Evolutionary conservation across 169 alveolate genomes (phyloP).

Genomic region (Amoebophrya sp.): DNA sequence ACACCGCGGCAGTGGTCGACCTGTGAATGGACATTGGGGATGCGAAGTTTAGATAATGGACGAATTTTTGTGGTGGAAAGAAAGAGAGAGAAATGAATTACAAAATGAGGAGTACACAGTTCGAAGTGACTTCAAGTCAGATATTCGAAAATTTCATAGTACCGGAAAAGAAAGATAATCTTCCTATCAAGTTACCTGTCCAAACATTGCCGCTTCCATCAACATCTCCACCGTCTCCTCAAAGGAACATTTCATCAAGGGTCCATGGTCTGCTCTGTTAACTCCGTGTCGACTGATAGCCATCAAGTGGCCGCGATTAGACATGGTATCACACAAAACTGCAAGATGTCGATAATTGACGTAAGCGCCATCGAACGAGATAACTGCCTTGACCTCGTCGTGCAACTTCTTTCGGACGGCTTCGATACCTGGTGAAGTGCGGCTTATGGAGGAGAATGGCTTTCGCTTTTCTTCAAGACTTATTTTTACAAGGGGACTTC

Average conservation of each 20-base stretch:
- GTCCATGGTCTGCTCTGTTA: constrained; percentile 94
- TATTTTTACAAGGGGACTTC: too few species aligned
- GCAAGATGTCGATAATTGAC: constrained; percentile 98
- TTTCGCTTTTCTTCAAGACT: too few species aligned
- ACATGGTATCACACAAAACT: constrained; percentile 97
- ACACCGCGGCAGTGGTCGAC: constrained; percentile 69
- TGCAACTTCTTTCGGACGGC: constrained; percentile 97
- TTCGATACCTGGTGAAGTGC: constrained; percentile 92
- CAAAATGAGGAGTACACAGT: too few species aligned
- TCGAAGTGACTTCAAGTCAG: not conserved
- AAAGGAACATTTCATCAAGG: constrained; percentile 94
- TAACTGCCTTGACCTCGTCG: constrained; percentile 84
- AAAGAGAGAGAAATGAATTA: too few species aligned
- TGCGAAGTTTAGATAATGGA: too few species aligned
- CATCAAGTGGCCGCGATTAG: constrained; percentile 97
- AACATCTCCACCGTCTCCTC: constrained; percentile 99
- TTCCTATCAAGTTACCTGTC: constrained; percentile 87
- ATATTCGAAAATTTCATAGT: not conserved
- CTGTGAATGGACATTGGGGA: too few species aligned
- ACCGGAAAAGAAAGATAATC: constrained; percentile 37
- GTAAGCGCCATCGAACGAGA: constrained; percentile 69
- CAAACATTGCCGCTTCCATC: constrained; percentile 96
- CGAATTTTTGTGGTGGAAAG: too few species aligned
- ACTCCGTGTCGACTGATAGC: constrained; percentile 99
- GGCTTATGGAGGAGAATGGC: too few species aligned